Conservation (phyloP, 2,329 filamentous ascomycete genomes). For the Beauveria varroae region DNA sequence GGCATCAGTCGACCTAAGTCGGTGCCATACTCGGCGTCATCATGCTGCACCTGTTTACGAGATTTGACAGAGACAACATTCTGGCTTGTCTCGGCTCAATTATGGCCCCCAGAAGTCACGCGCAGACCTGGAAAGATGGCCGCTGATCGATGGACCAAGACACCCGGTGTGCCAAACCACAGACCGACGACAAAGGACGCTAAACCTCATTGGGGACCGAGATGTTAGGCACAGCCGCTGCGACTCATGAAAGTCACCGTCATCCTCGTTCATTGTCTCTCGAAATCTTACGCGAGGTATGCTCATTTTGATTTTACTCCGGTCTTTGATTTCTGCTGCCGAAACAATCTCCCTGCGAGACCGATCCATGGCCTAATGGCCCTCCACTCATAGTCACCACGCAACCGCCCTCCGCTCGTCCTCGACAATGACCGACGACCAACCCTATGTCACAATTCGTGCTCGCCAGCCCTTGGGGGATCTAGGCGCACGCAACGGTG, state of each 20-base stretch:
- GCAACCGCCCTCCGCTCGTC: not conserved
- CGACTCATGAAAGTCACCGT: not conserved
- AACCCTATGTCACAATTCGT: slow-evolving; percentile 46
- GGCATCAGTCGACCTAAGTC: too few relatives aligned
- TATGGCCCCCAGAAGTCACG: not conserved
- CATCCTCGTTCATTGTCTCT: not conserved
- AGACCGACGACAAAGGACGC: slow-evolving; percentile 14
- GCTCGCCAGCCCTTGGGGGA: slow-evolving; percentile 39
- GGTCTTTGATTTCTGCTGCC: not conserved
- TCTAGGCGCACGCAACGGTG: slow-evolving; percentile 38
- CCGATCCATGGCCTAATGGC: not conserved
- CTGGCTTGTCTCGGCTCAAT: not conserved
- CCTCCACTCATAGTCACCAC: not conserved
- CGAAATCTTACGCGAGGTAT: not conserved
- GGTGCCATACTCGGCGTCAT: too few relatives aligned
- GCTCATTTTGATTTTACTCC: not conserved
- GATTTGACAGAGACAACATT: not conserved
- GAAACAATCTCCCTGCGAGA: not conserved
- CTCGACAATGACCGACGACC: slow-evolving; percentile 32
- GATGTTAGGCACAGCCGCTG: slow-evolving; percentile 6
- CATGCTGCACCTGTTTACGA: not conserved
- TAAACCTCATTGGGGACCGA: slow-evolving; percentile 31
- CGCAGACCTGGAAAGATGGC: not conserved
- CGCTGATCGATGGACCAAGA: not conserved
- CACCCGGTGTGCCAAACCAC: slow-evolving; percentile 13